phyloP scores from a whole-genome alignment of 495 filamentous ascomycete species.

The Penicillium psychrofluorescens region DNA sequence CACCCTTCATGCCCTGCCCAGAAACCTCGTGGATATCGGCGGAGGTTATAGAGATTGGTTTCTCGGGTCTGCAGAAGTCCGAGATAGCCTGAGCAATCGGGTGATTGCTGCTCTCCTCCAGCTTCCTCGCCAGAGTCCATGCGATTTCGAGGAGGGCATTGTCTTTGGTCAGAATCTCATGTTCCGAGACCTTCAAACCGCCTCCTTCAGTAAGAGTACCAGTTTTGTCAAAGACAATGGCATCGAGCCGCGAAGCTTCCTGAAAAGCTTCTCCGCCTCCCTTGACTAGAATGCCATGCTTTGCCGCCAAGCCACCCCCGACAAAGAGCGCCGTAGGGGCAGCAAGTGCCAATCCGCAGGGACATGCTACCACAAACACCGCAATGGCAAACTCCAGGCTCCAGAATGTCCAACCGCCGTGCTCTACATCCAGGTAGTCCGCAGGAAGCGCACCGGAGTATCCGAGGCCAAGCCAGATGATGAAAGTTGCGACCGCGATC shows the following conservation, averaged over 20 bases:
- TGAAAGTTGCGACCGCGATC: slow-evolving; percentile 73
- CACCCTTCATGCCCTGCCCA: slow-evolving; percentile 74
- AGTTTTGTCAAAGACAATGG: slow-evolving; percentile 94
- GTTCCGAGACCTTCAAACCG: slow-evolving; percentile 70
- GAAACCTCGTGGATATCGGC: slow-evolving; percentile 63
- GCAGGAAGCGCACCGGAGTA: slow-evolving; percentile 56
- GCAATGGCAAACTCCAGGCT: slow-evolving; percentile 88
- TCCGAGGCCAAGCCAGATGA: slow-evolving; percentile 76
- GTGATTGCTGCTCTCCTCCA: slow-evolving; percentile 82
- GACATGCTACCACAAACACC: slow-evolving; percentile 92
- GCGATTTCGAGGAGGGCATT: slow-evolving; percentile 25
- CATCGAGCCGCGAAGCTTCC: slow-evolving; percentile 79
- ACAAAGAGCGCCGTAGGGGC: slow-evolving; percentile 93
- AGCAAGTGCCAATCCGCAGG: slow-evolving; percentile 86
- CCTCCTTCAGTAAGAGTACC: slow-evolving; percentile 86
- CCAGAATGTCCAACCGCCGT: slow-evolving; percentile 81
- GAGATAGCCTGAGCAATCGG: slow-evolving; percentile 81
- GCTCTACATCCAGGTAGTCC: slow-evolving; percentile 56
- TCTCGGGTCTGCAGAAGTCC: slow-evolving; percentile 49
- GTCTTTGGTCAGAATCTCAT: slow-evolving; percentile 45
- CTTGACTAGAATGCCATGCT: slow-evolving; percentile 83
- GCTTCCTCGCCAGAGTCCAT: slow-evolving; percentile 50
- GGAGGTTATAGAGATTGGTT: slow-evolving; percentile 22
- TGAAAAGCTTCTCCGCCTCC: slow-evolving; percentile 97
- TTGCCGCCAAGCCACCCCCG: slow-evolving; percentile 79